Conservation (phyloP, 2,329 filamentous ascomycete genomes). For the Ceratocystis diversiconidia region DNA sequence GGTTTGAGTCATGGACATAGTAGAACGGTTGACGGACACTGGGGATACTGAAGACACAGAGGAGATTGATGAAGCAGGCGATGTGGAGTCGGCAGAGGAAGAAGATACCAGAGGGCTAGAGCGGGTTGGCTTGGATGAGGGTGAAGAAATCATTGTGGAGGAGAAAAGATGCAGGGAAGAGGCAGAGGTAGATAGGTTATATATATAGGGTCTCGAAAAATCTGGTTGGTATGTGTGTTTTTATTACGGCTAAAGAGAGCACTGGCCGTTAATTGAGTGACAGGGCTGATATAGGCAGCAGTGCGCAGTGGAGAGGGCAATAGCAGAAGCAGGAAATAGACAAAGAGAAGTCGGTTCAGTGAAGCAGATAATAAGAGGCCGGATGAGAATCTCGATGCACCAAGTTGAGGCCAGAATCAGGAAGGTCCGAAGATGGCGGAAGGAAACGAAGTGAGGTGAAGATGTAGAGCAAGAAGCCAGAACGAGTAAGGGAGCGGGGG, state of each 20-base stretch:
- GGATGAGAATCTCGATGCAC: background rate
- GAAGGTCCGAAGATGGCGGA: background rate
- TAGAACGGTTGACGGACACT: conserved; percentile 44
- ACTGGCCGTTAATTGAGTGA: conserved; percentile 3
- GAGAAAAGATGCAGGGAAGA: background rate
- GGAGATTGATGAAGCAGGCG: conserved; percentile 25
- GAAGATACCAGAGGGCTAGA: conserved; percentile 18
- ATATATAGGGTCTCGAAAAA: background rate
- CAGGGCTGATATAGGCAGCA: conserved; percentile 3
- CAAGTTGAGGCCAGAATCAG: background rate
- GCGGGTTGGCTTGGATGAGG: conserved; percentile 1
- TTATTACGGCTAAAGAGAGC: conserved; percentile 1
- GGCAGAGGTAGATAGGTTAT: background rate
- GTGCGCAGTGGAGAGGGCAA: background rate
- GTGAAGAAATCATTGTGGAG: conserved; percentile 13
- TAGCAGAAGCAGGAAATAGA: background rate
- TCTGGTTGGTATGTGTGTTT: background rate
- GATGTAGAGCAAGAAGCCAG: background rate
- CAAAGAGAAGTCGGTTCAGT: background rate
- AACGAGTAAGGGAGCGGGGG: background rate
- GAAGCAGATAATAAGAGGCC: background rate
- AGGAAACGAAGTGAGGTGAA: background rate
- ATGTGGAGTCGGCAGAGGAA: conserved; percentile 21
- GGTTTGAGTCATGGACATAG: conserved; percentile 95
- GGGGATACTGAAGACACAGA: conserved; percentile 27